Evolutionary conservation across 1,139 yeast species (phyloP), one percentile per base, ranked within the genome.

Genomic region (Kodamaea arcana): DNA sequence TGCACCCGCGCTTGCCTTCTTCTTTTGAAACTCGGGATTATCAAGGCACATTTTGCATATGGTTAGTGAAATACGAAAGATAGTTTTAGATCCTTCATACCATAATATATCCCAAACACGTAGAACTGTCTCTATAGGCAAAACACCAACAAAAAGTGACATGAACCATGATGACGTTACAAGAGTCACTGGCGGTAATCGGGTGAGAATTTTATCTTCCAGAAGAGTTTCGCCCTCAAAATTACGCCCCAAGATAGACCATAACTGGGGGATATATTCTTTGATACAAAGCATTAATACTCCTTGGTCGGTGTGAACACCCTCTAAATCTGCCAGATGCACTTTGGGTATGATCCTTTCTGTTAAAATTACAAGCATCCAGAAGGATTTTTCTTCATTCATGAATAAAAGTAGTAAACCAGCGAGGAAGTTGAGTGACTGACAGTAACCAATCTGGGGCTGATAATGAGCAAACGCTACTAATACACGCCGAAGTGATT

Each of bases 81-180:
- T 69, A 4, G 94, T 78, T 52, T 86, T 87, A 2, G 95, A 82
- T 15, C 88, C 97, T 55, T 92, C 97, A 52, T 83, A 87, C 69
- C 94, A 90, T 37, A 92, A 61, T 34, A 94, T 85, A 57, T 92
- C 98, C 98, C 98, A 92, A 0, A 92, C 82, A 38, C 97, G 65
- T 33, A 92, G 64, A 9, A 86, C 83, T 0, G 94, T 79, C 53
- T 92, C 97, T 13, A 86, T 77, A 0, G 97, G 98, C 27, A 92
- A 60, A 2, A 80, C 77, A 0, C 95, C 95, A 27, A 90, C 87
- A 60, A 84, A 92, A 5, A 87, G 75, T 44, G 96, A 84, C 98
- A 92, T 92, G 56, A 92, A 92, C 98, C 98, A 92, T 32, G 95
- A 82, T 0, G 97, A 90, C 0, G 97, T 90, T 45, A 95, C 94